Evolutionary conservation across 129 eudicot species (phyloP).

Genomic region (Glebionis coronaria): DNA sequence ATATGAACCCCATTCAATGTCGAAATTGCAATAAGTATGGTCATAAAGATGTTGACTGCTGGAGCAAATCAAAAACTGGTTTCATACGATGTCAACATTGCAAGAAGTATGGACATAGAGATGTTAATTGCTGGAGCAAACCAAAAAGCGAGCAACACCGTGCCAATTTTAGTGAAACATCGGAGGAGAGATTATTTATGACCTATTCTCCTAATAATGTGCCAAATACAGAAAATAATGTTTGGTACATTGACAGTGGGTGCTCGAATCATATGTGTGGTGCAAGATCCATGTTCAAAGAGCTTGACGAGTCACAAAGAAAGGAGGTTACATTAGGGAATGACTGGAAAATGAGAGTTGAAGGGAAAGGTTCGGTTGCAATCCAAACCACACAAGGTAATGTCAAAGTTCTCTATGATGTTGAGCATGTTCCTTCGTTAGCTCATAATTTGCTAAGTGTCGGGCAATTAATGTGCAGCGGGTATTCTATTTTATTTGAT

Average conservation of each 20-base stretch:
- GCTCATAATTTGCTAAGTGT: slow-evolving; percentile 16
- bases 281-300: not conserved
- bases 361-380: not conserved
- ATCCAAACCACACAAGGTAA: not conserved
- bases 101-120: too few species aligned
- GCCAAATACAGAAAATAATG: not conserved
- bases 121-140: too few species aligned
- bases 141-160: too few species aligned
- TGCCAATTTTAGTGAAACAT: too few species aligned
- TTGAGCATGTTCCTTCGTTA: not conserved
- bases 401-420: not conserved
- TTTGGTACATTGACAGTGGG: not conserved
- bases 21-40: too few species aligned
- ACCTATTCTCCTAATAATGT: too few species aligned
- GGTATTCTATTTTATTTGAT: slow-evolving; percentile 8
- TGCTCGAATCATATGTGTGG: not conserved
- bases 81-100: too few species aligned
- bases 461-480: slow-evolving; percentile 6
- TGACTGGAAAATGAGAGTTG: not conserved
- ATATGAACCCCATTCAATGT: too few species aligned
- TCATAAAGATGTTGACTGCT: too few species aligned
- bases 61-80: too few species aligned
- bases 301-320: not conserved
- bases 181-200: too few species aligned
- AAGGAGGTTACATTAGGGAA: not conserved